Evolutionary conservation across 352 stramenopile species (phyloP), one percentile per base, ranked within the genome.

Genomic region (Phytophthora cryptogea): DNA sequence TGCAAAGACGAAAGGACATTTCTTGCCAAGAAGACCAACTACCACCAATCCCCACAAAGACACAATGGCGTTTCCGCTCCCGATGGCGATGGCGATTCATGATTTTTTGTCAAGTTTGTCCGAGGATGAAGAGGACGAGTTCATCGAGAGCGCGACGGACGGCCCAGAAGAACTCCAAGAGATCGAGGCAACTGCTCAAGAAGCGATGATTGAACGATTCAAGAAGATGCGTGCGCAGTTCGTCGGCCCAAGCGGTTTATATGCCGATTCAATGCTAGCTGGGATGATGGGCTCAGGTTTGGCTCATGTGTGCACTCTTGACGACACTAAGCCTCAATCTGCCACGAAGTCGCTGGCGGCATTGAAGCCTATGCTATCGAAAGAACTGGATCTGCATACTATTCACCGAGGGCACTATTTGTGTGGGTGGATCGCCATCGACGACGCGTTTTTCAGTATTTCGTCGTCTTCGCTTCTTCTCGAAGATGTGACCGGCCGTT

Each of bases 341-440:
- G 16, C 45, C 6, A n/a, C 41, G 55, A 59, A 5, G 30, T 54
- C 55, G 9, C 42, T 76, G 7, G 8, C 4, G 8, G 43, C 49
- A 4, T 46, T 76, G 5, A 63, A 66, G 20, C 68, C 68, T 3
- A 68, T 74, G 51, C 56, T 53, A 23, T 39, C 20, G 5, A 47
- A 66, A 3, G 68, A 73, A 11, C 44, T 76, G 1, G 49, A 64
- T 6, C 23, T 70, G 23, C 54, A 59, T 8, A 65, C 64, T 23
- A 76, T 63, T 2, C 68, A 76, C 26, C 37, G 44, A 27, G 68
- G 59, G 2, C 58, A 59, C 27, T 76, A 76, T 41, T n/a, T 76
- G 16, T 76, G 68, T 28, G 65, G 68, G 0, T 70, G 59, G 50
- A 59, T 76, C 26, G 63, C 68, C 11, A 42, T 73, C 8, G 58